Conservation (phyloP, 2,329 filamentous ascomycete species). For the Neopestalotiopsis clavispora region DNA sequence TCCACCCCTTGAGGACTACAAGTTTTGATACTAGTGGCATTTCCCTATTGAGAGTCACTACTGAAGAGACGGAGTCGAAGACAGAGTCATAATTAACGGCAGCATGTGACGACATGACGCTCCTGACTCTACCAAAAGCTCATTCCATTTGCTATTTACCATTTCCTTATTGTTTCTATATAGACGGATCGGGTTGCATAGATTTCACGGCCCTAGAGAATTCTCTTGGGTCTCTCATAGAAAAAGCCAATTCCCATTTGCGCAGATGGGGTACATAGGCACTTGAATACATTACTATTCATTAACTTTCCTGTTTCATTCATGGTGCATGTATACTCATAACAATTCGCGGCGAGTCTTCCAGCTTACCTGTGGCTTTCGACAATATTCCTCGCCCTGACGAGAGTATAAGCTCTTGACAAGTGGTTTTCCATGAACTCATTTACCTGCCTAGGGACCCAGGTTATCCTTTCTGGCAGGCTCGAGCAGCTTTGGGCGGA, state of each 20-base stretch:
- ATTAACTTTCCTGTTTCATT: not conserved
- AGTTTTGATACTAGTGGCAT: not conserved
- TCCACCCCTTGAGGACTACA: not conserved
- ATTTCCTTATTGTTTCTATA: not conserved
- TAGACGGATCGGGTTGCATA: not conserved
- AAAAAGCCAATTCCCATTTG: not conserved
- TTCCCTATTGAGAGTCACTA: not conserved
- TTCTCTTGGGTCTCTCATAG: not conserved
- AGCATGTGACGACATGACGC: not conserved
- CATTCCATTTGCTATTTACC: not conserved
- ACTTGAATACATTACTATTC: not conserved
- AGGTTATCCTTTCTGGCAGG: too few relatives aligned
- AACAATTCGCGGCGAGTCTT: too few relatives aligned
- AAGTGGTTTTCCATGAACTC: too few relatives aligned
- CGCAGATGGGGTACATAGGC: not conserved
- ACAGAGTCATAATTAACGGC: not conserved
- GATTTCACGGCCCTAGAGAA: not conserved
- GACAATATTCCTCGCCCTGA: too few relatives aligned
- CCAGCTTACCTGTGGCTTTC: too few relatives aligned
- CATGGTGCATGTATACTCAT: too few relatives aligned
- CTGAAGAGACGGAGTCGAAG: not conserved
- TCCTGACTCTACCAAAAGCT: not conserved
- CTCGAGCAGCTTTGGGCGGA: too few relatives aligned
- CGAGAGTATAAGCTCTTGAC: too few relatives aligned
- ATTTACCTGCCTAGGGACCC: too few relatives aligned